phyloP scores from a whole-genome alignment of 257 asterid genomes.

The Craterostigma plantagineum region DNA sequence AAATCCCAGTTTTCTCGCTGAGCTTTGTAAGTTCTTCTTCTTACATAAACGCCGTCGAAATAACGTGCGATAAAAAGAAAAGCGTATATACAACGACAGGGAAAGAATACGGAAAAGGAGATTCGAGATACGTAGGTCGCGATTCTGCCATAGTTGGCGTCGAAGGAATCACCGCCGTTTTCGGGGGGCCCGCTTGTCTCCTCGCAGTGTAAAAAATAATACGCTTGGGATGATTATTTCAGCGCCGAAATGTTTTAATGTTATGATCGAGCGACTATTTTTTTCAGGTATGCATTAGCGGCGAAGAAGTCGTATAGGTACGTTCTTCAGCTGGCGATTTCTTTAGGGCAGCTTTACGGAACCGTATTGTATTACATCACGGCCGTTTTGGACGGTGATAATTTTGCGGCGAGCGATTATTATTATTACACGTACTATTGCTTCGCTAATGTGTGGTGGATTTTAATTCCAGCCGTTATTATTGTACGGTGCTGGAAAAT shows the following conservation, averaged over 20 bases:
- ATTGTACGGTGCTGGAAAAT: conserved; percentile 56
- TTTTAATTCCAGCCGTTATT: conserved; percentile 49
- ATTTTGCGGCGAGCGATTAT: conserved; percentile 38
- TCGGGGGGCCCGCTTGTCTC: conserved; percentile 79
- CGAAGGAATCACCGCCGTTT: conserved; percentile 66
- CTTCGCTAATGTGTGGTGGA: conserved; percentile 67
- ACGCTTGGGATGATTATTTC: no score
- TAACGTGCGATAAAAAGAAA: no score
- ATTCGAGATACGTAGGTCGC: conserved; percentile 73
- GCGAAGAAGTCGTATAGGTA: conserved; percentile 46
- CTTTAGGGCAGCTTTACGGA: conserved; percentile 82
- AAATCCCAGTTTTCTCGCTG: conserved; percentile 62
- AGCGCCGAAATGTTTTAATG: background rate
- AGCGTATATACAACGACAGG: conserved; percentile 33
- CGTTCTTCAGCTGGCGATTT: conserved; percentile 65
- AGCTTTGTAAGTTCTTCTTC: conserved; percentile 71
- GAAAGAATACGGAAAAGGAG: conserved; percentile 98
- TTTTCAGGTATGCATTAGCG: conserved; percentile 74
- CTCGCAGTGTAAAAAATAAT: conserved; percentile 70
- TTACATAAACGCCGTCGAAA: no score
- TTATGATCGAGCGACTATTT: background rate
- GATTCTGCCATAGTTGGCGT: conserved; percentile 53
- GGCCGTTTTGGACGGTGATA: conserved; percentile 65
- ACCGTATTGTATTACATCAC: conserved; percentile 56
- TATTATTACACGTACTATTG: conserved; percentile 54